Evolutionary conservation across 2,329 filamentous ascomycete species (phyloP), one percentile per base, ranked within the genome.

Genomic region (Colletotrichum magnum): DNA sequence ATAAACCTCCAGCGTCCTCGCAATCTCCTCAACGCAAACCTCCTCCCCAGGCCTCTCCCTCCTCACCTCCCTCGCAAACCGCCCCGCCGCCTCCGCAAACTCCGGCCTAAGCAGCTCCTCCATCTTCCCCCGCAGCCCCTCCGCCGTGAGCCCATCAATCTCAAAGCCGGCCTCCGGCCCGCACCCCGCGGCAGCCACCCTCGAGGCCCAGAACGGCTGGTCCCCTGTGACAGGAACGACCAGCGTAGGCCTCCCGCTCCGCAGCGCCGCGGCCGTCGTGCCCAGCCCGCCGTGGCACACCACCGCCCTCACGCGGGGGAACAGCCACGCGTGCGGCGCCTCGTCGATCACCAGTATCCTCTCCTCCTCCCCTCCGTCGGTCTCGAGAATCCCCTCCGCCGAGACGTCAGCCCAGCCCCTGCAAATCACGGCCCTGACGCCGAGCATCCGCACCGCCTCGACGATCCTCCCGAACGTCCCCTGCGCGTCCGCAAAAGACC

Each of bases 401-500:
- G 18, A 53, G 4, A 71, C 4, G 5, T 58, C 54, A 6, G 57
- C 47, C 68, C 58, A 62, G 18, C 68, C 68, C 28, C 16, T 59
- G 16, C 59, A 53, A n/a, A 64, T 41, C 39, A 70, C 64, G 12
- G 32, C 63, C 26, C 67, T 50, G 15, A 62, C 51, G 2, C 67
- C 67, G 3, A 51, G 18, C 63, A 52, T 47, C 41, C 36, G 24
- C 32, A 41, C 18, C 24, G 39, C 67, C 16, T 53, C 57, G 6
- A 67, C 41, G 0, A 69, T 53, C 1, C 15, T 41, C 28, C 50
- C 47, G 16, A 68, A 69, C 3, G 59, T 47, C 2, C 21, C 47
- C 45, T 26, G 24, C 50, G 67, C 45, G 50, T 61, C 24, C 32
- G 56, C 58, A 4, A 78, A 77, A 1, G 75, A 70, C 62, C 79